A percentile compares a stretch with the other conserved stretches of the same genome.
phyloP scores from a whole-genome alignment of 2,329 filamentous ascomycete species.

The Paracoccidioides brasiliensis region DNA sequence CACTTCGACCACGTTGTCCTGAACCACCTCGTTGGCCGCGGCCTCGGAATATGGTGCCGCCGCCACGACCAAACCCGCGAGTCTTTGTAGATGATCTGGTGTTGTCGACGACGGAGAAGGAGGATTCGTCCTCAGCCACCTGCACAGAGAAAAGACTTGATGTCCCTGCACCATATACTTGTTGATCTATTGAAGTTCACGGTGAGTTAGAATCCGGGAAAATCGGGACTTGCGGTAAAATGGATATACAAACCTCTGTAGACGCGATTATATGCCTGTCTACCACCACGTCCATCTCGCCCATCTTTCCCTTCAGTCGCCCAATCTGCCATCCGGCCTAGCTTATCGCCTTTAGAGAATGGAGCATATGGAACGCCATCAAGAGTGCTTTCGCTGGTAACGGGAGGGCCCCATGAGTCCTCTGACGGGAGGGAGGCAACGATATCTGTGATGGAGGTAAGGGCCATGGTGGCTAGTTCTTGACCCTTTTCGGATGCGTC shows the following conservation, averaged over 20 bases:
- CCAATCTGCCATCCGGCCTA: slow-evolving; percentile 99
- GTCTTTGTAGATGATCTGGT: slow-evolving; percentile 73
- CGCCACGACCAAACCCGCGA: slow-evolving; percentile 68
- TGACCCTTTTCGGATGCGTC: background rate
- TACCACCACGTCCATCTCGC: slow-evolving; percentile 58
- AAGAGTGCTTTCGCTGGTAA: slow-evolving; percentile 73
- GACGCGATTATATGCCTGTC: slow-evolving; percentile 83
- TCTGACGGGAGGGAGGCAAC: slow-evolving; percentile 60
- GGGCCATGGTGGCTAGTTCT: slow-evolving; percentile 31
- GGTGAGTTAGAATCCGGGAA: slow-evolving; percentile 9
- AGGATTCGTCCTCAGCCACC: slow-evolving; percentile 85
- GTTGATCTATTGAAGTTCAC: slow-evolving; percentile 55
- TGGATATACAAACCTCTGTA: slow-evolving; percentile 57
- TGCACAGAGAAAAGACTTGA: slow-evolving; percentile 82
- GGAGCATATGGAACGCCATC: slow-evolving; percentile 94
- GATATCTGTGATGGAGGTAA: slow-evolving; percentile 48
- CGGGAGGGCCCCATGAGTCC: slow-evolving; percentile 76
- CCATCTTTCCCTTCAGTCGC: slow-evolving; percentile 70
- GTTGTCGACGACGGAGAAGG: slow-evolving; percentile 97
- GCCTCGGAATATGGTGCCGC: slow-evolving; percentile 77
- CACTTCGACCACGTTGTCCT: slow-evolving; percentile 57
- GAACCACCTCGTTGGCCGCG: slow-evolving; percentile 64
- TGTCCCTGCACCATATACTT: slow-evolving; percentile 86
- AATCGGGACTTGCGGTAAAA: slow-evolving; percentile 1
- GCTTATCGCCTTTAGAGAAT: slow-evolving; percentile 96